Conservation (phyloP, 1,139 yeast genomes). For the Kodamaea suecica region DNA sequence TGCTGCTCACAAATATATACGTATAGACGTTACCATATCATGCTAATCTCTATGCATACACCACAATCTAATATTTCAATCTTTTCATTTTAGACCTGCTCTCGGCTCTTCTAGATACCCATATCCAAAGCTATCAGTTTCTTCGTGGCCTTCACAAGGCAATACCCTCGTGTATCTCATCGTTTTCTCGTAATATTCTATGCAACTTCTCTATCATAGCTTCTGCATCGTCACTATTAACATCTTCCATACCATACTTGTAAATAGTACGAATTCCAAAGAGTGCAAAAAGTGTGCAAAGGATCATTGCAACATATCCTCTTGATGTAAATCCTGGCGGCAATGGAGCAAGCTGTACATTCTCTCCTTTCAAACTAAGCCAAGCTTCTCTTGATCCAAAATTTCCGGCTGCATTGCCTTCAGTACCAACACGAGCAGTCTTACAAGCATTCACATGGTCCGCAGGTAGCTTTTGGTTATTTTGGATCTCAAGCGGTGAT, state of each 20-base stretch:
- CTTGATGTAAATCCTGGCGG: conserved; percentile 68
- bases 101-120: no score
- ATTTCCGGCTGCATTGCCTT: conserved; percentile 75
- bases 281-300: conserved; percentile 57
- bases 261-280: conserved; percentile 56
- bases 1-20: no score
- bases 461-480: conserved; percentile 22
- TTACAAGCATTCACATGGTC: conserved; percentile 61
- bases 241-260: conserved; percentile 60
- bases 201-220: conserved; percentile 16
- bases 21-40: no score
- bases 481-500: conserved; percentile 59
- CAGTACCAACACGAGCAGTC: conserved; percentile 42
- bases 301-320: conserved; percentile 61
- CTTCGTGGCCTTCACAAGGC: no score
- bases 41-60: no score
- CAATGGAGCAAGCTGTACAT: conserved; percentile 51
- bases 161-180: no score
- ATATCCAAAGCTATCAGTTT: no score
- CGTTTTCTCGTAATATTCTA: conserved; percentile 11
- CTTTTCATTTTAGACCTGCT: no score
- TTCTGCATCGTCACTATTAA: conserved; percentile 45
- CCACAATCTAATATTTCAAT: no score
- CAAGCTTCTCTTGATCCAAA: conserved; percentile 32
- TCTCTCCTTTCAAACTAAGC: conserved; percentile 56